phyloP scores from a whole-genome alignment of 805 yeast species.

The Schizosaccharomyces japonicus region DNA sequence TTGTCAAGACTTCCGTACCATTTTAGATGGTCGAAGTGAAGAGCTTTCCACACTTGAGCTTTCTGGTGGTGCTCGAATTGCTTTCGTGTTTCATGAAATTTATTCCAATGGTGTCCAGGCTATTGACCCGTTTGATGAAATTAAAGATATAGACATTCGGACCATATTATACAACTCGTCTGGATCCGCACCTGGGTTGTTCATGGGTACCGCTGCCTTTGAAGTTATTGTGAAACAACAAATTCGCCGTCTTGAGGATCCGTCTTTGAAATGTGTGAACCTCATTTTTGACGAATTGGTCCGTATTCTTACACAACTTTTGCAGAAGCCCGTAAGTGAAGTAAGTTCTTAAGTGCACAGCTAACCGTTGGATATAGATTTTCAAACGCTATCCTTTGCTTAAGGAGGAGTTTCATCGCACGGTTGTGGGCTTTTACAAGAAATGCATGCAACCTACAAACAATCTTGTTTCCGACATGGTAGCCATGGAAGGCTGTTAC shows the following conservation, averaged over 20 bases:
- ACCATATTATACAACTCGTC: conserved; percentile 92
- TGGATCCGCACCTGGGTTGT: conserved; percentile 85
- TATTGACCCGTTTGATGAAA: conserved; percentile 87
- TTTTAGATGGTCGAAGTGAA: conserved; percentile 75
- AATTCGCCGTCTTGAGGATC: conserved; percentile 83
- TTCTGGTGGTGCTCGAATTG: conserved; percentile 93
- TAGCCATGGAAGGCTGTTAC: conserved; percentile 70
- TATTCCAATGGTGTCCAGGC: conserved; percentile 79
- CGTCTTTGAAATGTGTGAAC: conserved; percentile 65
- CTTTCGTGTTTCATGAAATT: conserved; percentile 90
- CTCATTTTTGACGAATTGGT: conserved; percentile 86
- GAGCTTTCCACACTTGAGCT: conserved; percentile 74
- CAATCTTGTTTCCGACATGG: conserved; percentile 60
- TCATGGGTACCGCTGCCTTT: conserved; percentile 92
- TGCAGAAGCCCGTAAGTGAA: conserved; percentile 34
- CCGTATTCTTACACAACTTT: conserved; percentile 63
- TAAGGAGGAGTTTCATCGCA: conserved; percentile 63
- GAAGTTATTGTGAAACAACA: conserved; percentile 89
- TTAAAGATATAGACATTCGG: conserved; percentile 83
- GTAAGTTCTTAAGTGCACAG: not conserved
- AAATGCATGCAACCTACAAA: conserved; percentile 66
- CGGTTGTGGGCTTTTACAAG: conserved; percentile 57
- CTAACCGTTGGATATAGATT: conserved; percentile 18
- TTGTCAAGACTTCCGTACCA: conserved; percentile 71
- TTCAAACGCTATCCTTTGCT: conserved; percentile 76